Evolutionary conservation across 225 moss, liverwort and hornwort species (phyloP).

Genomic region (Straminergon stramineum): DNA sequence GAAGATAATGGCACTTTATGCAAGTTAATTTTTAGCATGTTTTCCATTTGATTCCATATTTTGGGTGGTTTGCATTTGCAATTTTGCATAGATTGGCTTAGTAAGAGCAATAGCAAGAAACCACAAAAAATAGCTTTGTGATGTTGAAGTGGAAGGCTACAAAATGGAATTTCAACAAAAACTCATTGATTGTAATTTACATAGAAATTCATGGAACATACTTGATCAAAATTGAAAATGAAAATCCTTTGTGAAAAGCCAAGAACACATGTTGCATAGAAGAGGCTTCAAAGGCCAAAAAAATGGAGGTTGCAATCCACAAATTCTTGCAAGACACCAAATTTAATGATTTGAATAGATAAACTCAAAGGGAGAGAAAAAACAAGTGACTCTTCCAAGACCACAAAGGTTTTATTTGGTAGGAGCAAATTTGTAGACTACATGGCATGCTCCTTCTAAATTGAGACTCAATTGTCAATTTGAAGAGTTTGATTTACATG

Average conservation of each 20-base stretch:
- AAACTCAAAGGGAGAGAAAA: neutral
- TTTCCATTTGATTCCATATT: neutral
- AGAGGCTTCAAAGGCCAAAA: rapidly evolving
- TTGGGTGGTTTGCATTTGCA: neutral
- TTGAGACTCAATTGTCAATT: neutral
- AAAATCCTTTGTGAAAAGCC: neutral
- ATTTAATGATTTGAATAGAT: neutral
- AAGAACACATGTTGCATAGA: neutral
- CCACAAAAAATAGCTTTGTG: neutral
- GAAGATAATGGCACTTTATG: too few species aligned
- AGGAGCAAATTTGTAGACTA: neutral
- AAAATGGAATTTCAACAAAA: neutral
- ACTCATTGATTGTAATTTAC: too few species aligned
- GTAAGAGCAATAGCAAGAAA: neutral
- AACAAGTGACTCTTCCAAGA: neutral
- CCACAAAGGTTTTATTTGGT: too few species aligned
- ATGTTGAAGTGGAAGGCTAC: neutral
- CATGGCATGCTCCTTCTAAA: neutral
- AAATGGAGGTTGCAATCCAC: neutral
- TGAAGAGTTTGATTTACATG: neutral
- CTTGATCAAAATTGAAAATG: neutral
- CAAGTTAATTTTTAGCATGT: neutral
- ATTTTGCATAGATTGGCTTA: neutral
- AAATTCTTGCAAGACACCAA: neutral
- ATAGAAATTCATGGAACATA: neutral